phyloP scores from a whole-genome alignment of 164 flowering plant species.

The Akebia trifoliata region DNA sequence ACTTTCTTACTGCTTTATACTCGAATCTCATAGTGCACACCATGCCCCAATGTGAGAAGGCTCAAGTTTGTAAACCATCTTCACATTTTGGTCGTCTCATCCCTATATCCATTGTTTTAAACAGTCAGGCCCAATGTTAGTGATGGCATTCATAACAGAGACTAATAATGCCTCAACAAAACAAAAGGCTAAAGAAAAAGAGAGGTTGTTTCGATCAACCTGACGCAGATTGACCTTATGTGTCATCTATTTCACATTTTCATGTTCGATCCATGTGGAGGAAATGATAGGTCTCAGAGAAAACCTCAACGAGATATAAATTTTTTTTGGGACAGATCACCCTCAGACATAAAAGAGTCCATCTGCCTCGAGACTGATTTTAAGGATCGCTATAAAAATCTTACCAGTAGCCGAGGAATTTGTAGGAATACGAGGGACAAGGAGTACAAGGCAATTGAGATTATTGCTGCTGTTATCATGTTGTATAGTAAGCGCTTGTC shows the following conservation, averaged over 20 bases:
- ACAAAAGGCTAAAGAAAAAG: too few species aligned
- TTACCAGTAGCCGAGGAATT: slow-evolving; percentile 62
- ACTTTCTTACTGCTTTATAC: not conserved
- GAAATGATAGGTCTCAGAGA: too few species aligned
- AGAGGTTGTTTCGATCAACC: not conserved
- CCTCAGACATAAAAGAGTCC: not conserved
- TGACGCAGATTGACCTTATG: not conserved
- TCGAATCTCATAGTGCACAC: not conserved
- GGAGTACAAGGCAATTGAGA: slow-evolving; percentile 45
- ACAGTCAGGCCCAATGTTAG: not conserved
- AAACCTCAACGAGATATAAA: too few species aligned
- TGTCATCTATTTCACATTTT: not conserved
- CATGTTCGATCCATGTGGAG: too few species aligned
- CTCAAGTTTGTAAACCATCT: too few species aligned
- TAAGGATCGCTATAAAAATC: slow-evolving; percentile 11
- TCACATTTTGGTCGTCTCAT: too few species aligned
- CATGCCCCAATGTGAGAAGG: not conserved
- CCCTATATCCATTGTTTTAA: not conserved
- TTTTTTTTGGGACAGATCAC: too few species aligned
- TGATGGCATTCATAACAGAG: too few species aligned
- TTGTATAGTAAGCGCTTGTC: slow-evolving; percentile 60
- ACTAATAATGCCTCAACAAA: too few species aligned
- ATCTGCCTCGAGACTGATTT: not conserved
- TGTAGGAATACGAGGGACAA: slow-evolving; percentile 46
- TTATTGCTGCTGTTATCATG: slow-evolving; percentile 39